Base-by-base conservation (phyloP, 108 stramenopile genomes). In the Cyclotella sp. region DNA sequence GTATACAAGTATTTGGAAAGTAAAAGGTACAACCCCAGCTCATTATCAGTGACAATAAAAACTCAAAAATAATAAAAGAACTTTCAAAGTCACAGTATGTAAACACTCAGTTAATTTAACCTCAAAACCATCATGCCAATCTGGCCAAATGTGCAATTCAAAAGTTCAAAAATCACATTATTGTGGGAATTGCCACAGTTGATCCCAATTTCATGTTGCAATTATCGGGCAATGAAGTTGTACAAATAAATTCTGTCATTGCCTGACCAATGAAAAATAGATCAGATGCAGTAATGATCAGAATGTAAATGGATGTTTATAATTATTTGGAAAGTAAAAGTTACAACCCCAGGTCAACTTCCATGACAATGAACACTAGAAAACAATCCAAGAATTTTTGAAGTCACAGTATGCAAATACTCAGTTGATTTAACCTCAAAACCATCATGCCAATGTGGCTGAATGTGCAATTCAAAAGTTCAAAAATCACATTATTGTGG, bases 141-240 rank as follows among this genome's bases (percentile, higher is more conserved):
- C 64, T 47, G 26, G 73, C 73, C 3, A 15, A 73, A 28, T 61
- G 73, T 26, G 42, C 62, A 4, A 73, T 73, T 10, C 73, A 63
- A 63, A 73, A 46, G 1, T 63, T 51, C 62, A 73, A 73, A 52
- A 43, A 62, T 15, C 73, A 73, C 51, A 63, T 63, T 41, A 63
- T 63, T 14, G 64, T 47, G 40, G 61, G 59, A 27, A 9, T 73
- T 16, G 53, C 63, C 73, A 43, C 64, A 15, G 59, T 58, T 21
- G 63, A 83, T 52, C 53, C 41, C 14, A 24, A 70, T 0, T 86
- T 83, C 42, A 82, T 78, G 21, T 8, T 81, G 14, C 63, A 68
- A 45, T 44, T 72, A 15, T 83, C 78, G 85, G 73, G 63, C 43
- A 21, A 69, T n/a, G 62, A 83, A 14, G 22, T 87, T 9, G 68